phyloP scores from a whole-genome alignment of 345 rosid genomes.

The Combretum micranthum region DNA sequence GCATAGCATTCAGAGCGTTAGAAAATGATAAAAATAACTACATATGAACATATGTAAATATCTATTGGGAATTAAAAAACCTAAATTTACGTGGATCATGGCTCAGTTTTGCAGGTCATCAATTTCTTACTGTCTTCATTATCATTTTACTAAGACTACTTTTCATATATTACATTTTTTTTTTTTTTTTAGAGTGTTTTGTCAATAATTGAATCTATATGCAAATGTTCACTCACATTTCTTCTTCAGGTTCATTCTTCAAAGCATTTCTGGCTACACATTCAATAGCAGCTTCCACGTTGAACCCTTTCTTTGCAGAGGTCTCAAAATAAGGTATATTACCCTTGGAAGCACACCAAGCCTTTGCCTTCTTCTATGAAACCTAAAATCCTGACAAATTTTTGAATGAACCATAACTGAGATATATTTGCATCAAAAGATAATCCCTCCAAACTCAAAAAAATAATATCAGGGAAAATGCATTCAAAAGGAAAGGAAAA shows the following conservation, averaged over 20 bases:
- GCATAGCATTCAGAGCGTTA: neutral
- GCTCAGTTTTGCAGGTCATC: too few relatives aligned
- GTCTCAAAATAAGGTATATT: conserved; percentile 90
- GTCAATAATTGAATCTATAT: too few relatives aligned
- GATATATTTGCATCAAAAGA: neutral
- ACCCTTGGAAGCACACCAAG: conserved; percentile 89
- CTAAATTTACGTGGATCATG: too few relatives aligned
- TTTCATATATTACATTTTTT: too few relatives aligned
- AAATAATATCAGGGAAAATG: neutral
- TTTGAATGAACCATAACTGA: neutral
- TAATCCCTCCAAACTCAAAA: neutral
- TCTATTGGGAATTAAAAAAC: too few relatives aligned
- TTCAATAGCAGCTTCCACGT: conserved; percentile 73
- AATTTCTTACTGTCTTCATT: too few relatives aligned
- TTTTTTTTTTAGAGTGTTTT: too few relatives aligned
- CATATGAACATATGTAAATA: too few relatives aligned
- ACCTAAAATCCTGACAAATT: conserved; percentile 35
- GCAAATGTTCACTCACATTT: conserved; percentile 38
- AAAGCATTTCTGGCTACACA: conserved; percentile 76
- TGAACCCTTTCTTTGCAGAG: conserved; percentile 83
- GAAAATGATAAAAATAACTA: neutral
- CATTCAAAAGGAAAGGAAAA: conserved; percentile 4
- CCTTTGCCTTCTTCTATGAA: conserved; percentile 81
- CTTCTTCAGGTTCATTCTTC: conserved; percentile 85
- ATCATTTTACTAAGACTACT: too few relatives aligned